Evolutionary conservation across 345 rosid species (phyloP).

Genomic region (Tarenaya hassleriana): DNA sequence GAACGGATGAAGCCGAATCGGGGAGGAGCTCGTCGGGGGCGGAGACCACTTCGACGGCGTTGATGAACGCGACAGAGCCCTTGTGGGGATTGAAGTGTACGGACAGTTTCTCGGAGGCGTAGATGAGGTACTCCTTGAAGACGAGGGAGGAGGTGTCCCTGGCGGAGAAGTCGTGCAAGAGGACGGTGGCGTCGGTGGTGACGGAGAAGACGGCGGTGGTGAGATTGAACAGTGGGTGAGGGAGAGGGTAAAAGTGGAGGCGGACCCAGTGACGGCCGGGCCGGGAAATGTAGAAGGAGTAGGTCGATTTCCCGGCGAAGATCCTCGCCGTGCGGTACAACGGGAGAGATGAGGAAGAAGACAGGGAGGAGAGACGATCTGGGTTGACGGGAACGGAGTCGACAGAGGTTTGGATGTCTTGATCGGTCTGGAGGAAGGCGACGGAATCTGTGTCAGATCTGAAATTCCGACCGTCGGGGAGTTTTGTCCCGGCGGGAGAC

Average conservation of each 20-base stretch:
- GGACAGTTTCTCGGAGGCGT: constrained; percentile 38
- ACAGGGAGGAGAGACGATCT: constrained; percentile 17
- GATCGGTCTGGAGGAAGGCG: constrained; percentile 41
- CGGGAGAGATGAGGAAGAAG: constrained; percentile 25
- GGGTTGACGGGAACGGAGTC: constrained; percentile 30
- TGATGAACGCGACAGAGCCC: constrained; percentile 54
- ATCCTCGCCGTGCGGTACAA: constrained; percentile 44
- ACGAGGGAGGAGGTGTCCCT: constrained; percentile 22
- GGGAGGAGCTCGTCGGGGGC: constrained; percentile 56
- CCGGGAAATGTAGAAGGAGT: constrained; percentile 40
- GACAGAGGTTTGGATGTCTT: constrained; percentile 41
- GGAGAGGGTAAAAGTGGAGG: constrained; percentile 66
- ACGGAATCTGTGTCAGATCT: constrained; percentile 52
- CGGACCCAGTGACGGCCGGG: constrained; percentile 76
- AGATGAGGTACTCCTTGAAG: constrained; percentile 66
- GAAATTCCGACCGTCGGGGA: constrained; percentile 64
- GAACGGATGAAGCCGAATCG: constrained; percentile 42
- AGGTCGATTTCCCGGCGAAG: constrained; percentile 38
- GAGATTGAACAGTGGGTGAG: constrained; percentile 48
- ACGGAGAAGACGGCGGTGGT: constrained; percentile 48
- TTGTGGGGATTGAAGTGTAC: constrained; percentile 47
- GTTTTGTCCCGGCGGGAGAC: constrained; percentile 47
- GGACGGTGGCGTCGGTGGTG: constrained; percentile 49
- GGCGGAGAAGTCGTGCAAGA: constrained; percentile 53
- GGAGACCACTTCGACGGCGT: constrained; percentile 64